Percentiles rank a stretch among this genome's conserved stretches.
These are phyloP conservation scores for Exophiala alcalophila DNA, from an alignment of 2,329 filamentous ascomycete species.

Conservation along the genomic window DNA sequence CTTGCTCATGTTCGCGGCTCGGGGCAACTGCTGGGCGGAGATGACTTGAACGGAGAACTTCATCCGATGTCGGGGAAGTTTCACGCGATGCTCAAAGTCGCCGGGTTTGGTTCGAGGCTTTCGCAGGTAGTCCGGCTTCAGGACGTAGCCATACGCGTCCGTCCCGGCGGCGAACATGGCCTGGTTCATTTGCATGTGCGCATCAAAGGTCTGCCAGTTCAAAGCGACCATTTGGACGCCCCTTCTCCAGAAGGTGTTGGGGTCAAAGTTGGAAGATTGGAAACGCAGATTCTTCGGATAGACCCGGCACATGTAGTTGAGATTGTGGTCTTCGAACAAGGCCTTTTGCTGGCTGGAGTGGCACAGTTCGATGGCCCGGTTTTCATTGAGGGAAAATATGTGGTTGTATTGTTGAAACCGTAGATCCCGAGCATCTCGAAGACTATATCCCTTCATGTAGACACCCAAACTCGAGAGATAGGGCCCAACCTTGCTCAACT, in stretches of 20 bases:
- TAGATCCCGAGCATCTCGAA: slow-evolving; percentile 70
- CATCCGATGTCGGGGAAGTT: slow-evolving; percentile 53
- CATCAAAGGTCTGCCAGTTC: slow-evolving; percentile 97
- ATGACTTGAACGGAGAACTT: slow-evolving; percentile 84
- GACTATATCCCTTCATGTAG: slow-evolving; percentile 74
- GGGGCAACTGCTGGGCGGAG: slow-evolving; percentile 91
- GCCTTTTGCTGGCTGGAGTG: slow-evolving; percentile 72
- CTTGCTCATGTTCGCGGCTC: slow-evolving; percentile 68
- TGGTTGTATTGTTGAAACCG: slow-evolving; percentile 89
- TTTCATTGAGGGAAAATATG: slow-evolving; percentile 91
- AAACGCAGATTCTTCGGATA: slow-evolving; percentile 83
- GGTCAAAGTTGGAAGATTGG: slow-evolving; percentile 90
- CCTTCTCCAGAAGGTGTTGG: slow-evolving; percentile 86
- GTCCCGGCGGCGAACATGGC: slow-evolving; percentile 93
- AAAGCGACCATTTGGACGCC: slow-evolving; percentile 97
- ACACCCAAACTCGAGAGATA: slow-evolving; percentile 83
- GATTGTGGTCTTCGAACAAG: slow-evolving; percentile 83
- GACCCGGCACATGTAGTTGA: slow-evolving; percentile 85
- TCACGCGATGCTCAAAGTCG: slow-evolving; percentile 35
- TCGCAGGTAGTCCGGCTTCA: slow-evolving; percentile 85
- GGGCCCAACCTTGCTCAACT: slow-evolving; percentile 78
- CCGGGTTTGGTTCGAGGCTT: slow-evolving; percentile 28
- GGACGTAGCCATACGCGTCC: slow-evolving; percentile 85
- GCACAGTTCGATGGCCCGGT: slow-evolving; percentile 77
- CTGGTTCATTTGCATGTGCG: slow-evolving; percentile 92